These are phyloP conservation scores for Metschnikowia cerradonensis DNA, from an alignment of 805 yeast genomes.

Conservation along the genomic window DNA sequence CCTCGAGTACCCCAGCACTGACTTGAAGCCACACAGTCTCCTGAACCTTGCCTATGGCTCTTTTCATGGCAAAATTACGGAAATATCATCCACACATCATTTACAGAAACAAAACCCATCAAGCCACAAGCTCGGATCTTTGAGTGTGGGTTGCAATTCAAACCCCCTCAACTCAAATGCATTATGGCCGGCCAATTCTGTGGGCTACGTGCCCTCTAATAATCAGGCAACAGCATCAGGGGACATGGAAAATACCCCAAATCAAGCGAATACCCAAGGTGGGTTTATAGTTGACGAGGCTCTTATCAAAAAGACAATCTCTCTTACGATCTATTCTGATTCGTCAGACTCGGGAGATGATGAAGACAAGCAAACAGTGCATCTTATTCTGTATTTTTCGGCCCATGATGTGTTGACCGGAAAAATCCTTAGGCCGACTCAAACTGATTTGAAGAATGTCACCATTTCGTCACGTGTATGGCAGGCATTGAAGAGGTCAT, in stretches of 20 bases:
- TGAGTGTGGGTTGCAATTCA: background rate
- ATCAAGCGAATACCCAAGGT: background rate
- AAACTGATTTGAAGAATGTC: conserved; percentile 48
- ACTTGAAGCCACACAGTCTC: background rate
- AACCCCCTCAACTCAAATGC: background rate
- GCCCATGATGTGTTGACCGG: conserved; percentile 68
- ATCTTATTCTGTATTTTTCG: conserved; percentile 74
- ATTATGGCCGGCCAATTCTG: background rate
- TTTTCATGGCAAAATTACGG: background rate
- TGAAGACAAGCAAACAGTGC: conserved; percentile 47
- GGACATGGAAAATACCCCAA: no score
- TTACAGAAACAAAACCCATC: background rate
- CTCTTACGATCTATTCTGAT: conserved; percentile 44
- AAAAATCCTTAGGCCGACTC: conserved; percentile 54
- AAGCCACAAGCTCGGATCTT: background rate
- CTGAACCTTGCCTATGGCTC: background rate
- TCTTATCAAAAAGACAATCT: conserved; percentile 76
- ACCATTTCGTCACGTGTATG: conserved; percentile 46
- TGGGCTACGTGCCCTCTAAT: background rate
- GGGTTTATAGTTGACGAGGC: conserved; percentile 35
- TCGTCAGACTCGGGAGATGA: conserved; percentile 18
- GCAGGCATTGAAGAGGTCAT: conserved; percentile 53
- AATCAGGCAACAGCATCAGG: background rate
- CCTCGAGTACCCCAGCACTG: background rate
- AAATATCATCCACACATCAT: background rate